phyloP scores from a whole-genome alignment of 495 filamentous ascomycete genomes.

The Xylaria venustula region DNA sequence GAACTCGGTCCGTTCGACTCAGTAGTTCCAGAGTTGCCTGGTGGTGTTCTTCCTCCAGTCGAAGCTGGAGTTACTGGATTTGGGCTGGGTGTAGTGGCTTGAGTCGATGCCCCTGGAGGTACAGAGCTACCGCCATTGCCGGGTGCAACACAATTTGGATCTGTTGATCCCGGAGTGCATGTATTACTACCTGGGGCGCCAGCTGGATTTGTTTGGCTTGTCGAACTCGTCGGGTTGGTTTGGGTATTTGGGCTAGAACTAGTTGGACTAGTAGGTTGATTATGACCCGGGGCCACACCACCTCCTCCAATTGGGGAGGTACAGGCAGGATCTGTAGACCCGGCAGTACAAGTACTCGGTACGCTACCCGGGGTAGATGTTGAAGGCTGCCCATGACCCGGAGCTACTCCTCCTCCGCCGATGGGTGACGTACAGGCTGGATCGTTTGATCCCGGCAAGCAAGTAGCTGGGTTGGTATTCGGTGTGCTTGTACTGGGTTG shows the following conservation, averaged over 20 bases:
- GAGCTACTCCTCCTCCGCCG: slow-evolving; percentile 10
- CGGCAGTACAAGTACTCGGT: slow-evolving; percentile 15
- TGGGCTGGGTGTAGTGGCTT: neutral
- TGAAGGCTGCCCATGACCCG: slow-evolving; percentile 18
- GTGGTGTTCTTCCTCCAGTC: neutral
- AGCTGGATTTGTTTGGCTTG: too few species aligned
- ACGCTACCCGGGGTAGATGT: slow-evolving; percentile 9
- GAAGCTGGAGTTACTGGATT: neutral
- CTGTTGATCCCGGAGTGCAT: slow-evolving; percentile 18
- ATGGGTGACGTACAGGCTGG: slow-evolving; percentile 16
- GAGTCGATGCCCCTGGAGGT: slow-evolving; percentile 1
- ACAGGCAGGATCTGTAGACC: slow-evolving; percentile 18
- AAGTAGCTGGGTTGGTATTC: neutral
- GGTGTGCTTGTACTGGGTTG: slow-evolving; percentile 1
- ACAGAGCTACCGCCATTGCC: slow-evolving; percentile 7
- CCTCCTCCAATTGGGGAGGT: slow-evolving; percentile 15
- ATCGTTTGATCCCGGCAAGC: slow-evolving; percentile 5
- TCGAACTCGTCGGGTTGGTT: too few species aligned
- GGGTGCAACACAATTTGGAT: slow-evolving; percentile 12
- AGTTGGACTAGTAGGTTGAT: slow-evolving; percentile 2
- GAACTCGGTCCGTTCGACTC: neutral
- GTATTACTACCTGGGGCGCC: slow-evolving; percentile 3
- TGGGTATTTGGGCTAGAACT: neutral
- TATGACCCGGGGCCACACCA: slow-evolving; percentile 7
- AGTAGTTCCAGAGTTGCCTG: neutral